Conservation (phyloP, 371 early-diverging fungal genomes). For the Enterocytospora artemiae region DNA sequence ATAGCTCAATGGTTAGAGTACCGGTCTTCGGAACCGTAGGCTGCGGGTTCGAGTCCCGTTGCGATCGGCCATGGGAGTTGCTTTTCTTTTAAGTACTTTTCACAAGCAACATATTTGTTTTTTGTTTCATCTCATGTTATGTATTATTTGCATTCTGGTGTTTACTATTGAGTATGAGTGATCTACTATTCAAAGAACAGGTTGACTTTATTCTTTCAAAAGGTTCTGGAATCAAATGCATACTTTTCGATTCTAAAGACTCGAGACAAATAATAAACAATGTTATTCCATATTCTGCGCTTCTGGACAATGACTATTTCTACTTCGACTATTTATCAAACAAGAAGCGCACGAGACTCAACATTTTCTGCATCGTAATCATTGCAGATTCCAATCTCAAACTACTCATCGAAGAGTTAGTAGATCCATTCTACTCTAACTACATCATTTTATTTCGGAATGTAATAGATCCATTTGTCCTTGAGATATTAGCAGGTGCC, state of each 20-base stretch:
- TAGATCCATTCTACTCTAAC: conserved; percentile 46
- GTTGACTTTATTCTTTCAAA: conserved; percentile 29
- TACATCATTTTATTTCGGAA: conserved; percentile 55
- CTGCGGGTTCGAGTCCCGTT: conserved; percentile 10
- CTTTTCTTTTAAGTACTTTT: not conserved
- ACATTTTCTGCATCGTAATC: conserved; percentile 50
- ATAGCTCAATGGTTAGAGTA: conserved; percentile 5
- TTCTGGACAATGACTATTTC: conserved; percentile 54
- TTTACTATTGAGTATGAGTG: conserved; percentile 12
- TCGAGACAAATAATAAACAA: conserved; percentile 50
- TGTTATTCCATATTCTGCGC: conserved; percentile 47
- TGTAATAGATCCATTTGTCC: conserved; percentile 35
- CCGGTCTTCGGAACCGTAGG: not conserved
- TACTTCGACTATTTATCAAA: conserved; percentile 53
- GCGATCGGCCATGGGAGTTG: not conserved
- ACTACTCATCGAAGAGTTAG: conserved; percentile 49
- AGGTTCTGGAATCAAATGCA: conserved; percentile 49
- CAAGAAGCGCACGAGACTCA: conserved; percentile 38
- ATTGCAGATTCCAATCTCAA: conserved; percentile 33
- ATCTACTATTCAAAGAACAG: conserved; percentile 5
- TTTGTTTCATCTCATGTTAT: not conserved
- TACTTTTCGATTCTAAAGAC: conserved; percentile 50
- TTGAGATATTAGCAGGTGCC: conserved; percentile 48
- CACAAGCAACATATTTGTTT: not conserved
- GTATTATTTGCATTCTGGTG: not conserved